These are phyloP conservation scores for Lentinula aciculospora DNA, from an alignment of 768 basidiomycete genomes.

Conservation along the genomic window DNA sequence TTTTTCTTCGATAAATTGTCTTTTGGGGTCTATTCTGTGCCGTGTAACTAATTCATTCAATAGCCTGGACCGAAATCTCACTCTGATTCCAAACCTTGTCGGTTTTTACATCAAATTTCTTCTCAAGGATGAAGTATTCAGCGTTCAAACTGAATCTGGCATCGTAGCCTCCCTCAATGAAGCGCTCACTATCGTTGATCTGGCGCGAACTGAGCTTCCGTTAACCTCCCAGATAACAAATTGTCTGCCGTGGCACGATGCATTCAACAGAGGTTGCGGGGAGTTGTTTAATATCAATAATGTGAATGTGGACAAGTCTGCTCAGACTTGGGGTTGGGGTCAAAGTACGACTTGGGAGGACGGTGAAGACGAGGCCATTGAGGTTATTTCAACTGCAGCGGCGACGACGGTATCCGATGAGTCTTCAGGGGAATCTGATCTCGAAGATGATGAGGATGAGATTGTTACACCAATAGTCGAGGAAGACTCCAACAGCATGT, in stretches of 20 bases:
- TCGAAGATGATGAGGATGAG: not conserved
- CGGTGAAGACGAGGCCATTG: not conserved
- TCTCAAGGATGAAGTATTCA: constrained; percentile 48
- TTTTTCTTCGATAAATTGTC: constrained; percentile 11
- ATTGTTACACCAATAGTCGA: constrained; percentile 17
- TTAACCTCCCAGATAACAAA: constrained; percentile 40
- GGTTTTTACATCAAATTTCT: constrained; percentile 58
- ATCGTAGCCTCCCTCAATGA: constrained; percentile 37
- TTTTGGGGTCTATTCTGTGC: not conserved
- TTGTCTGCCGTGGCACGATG: constrained; percentile 34
- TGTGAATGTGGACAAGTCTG: constrained; percentile 33
- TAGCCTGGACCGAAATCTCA: constrained; percentile 44
- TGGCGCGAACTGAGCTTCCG: constrained; percentile 46
- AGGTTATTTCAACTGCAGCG: not conserved
- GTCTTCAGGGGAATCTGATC: not conserved
- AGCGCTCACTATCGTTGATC: constrained; percentile 35
- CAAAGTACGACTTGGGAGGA: not conserved
- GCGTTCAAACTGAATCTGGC: constrained; percentile 24
- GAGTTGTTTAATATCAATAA: constrained; percentile 28
- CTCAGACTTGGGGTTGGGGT: constrained; percentile 25
- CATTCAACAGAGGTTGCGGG: constrained; percentile 42
- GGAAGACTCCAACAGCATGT: constrained; percentile 11
- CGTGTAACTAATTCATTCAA: not conserved
- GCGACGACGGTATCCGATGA: not conserved
- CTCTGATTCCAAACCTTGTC: constrained; percentile 46